These are phyloP conservation scores for Hygrophoropsis aurantiaca DNA, from an alignment of 768 basidiomycete genomes.

Conservation along the genomic window DNA sequence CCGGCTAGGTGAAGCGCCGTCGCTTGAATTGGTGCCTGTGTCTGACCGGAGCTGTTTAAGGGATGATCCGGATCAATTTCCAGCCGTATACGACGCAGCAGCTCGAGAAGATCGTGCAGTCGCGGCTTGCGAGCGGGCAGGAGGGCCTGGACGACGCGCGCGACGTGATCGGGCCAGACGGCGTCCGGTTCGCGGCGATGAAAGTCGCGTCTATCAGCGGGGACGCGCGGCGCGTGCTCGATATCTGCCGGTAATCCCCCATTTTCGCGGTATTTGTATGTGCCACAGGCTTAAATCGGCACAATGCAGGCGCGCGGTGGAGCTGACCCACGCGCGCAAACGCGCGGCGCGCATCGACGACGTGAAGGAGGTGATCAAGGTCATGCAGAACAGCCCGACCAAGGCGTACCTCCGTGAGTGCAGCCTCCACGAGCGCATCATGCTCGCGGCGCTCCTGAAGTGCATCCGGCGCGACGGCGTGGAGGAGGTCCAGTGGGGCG, in stretches of 20 bases:
- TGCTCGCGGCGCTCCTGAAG: conserved; percentile 81
- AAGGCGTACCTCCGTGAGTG: conserved; percentile 80
- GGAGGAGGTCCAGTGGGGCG: conserved; percentile 83
- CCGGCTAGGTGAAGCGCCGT: conserved; percentile 66
- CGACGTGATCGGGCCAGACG: conserved; percentile 63
- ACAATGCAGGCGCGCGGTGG: conserved; percentile 73
- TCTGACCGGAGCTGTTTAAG: conserved; percentile 35
- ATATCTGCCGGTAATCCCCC: conserved; percentile 77
- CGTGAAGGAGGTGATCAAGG: conserved; percentile 74
- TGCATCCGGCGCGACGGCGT: conserved; percentile 83
- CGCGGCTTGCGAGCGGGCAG: conserved; percentile 66
- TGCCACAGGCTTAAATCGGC: not conserved
- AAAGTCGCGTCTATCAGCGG: conserved; percentile 82
- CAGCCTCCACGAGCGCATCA: conserved; percentile 84
- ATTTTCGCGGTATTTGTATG: not conserved
- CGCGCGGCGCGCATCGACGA: conserved; percentile 65
- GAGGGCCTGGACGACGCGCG: conserved; percentile 49
- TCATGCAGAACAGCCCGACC: conserved; percentile 90
- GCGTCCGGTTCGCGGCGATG: conserved; percentile 82
- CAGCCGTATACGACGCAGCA: conserved; percentile 80
- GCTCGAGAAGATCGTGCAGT: conserved; percentile 83
- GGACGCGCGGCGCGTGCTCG: conserved; percentile 89
- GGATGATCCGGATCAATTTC: conserved; percentile 91
- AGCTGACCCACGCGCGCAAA: conserved; percentile 58
- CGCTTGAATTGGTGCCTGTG: not conserved